A percentile compares a stretch with the other conserved stretches of the same genome.
phyloP scores from a whole-genome alignment of 2,329 filamentous ascomycete genomes.

The Bretziella fagacearum region DNA sequence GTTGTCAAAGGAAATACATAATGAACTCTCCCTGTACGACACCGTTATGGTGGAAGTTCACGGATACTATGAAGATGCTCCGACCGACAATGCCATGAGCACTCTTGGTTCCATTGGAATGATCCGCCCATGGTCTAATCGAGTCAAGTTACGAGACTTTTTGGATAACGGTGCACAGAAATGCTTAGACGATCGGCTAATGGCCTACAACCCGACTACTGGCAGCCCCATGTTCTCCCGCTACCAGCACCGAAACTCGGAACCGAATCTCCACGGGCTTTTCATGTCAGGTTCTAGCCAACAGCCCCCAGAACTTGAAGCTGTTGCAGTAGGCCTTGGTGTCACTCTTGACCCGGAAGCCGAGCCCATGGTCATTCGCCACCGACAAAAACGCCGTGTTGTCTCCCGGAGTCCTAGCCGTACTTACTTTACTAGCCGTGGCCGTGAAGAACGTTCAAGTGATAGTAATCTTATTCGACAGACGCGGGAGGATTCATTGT shows the following conservation, averaged over 20 bases:
- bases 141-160: conserved; percentile 36
- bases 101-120: conserved; percentile 19
- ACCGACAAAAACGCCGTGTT: background rate
- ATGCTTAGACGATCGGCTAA: conserved; percentile 37
- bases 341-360: background rate
- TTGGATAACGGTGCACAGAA: conserved; percentile 36
- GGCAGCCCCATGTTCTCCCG: conserved; percentile 16
- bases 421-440: background rate
- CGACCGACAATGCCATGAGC: conserved; percentile 14
- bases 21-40: conserved; percentile 31
- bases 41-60: conserved; percentile 38
- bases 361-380: background rate
- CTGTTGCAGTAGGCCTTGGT: background rate
- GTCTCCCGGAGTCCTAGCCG: background rate
- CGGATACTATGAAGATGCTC: conserved; percentile 42
- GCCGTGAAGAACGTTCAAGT: background rate
- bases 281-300: background rate
- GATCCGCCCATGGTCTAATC: conserved; percentile 34
- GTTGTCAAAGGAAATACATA: conserved; percentile 22
- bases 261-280: conserved; percentile 1
- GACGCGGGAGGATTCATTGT: background rate
- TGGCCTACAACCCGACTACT: conserved; percentile 11
- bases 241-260: conserved; percentile 1
- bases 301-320: no score
- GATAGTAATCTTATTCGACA: background rate